Conservation (phyloP, 2,329 filamentous ascomycete genomes). For the Pleoardoris graminearum region DNA sequence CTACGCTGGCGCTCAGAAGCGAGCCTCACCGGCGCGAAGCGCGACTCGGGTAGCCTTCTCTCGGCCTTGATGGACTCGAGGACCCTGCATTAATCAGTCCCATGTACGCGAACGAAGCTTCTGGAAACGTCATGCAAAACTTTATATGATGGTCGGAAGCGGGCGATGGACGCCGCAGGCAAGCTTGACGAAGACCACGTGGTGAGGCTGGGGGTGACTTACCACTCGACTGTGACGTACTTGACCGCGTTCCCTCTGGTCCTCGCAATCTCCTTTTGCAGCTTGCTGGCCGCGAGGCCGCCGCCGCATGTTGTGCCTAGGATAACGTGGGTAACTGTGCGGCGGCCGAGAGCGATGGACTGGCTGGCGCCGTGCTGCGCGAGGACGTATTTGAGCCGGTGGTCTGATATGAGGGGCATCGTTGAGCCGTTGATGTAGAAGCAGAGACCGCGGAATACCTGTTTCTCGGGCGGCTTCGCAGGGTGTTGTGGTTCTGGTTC, state of each 20-base stretch:
- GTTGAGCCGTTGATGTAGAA: constrained; percentile 91
- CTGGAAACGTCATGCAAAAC: not conserved
- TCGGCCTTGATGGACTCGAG: constrained; percentile 80
- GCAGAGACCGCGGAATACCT: constrained; percentile 70
- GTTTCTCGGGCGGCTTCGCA: constrained; percentile 23
- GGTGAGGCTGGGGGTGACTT: constrained; percentile 19
- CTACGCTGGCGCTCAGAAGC: constrained; percentile 32
- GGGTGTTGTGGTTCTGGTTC: not conserved
- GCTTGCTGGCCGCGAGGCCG: constrained; percentile 74
- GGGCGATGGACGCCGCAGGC: not conserved
- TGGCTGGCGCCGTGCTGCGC: constrained; percentile 72
- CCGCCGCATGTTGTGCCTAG: constrained; percentile 69
- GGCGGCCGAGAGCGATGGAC: constrained; percentile 71
- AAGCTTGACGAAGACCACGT: not conserved
- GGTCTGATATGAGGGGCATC: constrained; percentile 78
- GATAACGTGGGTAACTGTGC: constrained; percentile 83
- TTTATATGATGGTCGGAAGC: too few relatives aligned
- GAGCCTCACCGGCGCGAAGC: constrained; percentile 58
- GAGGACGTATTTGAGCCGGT: constrained; percentile 79
- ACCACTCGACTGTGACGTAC: constrained; percentile 81
- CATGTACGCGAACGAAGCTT: too few relatives aligned
- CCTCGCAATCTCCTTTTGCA: constrained; percentile 76
- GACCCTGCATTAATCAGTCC: constrained; percentile 57
- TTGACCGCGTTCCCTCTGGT: constrained; percentile 71
- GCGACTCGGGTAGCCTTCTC: constrained; percentile 72